These are phyloP conservation scores for Jatropha podagrica DNA, from an alignment of 441 rosid species.

Conservation along the genomic window DNA sequence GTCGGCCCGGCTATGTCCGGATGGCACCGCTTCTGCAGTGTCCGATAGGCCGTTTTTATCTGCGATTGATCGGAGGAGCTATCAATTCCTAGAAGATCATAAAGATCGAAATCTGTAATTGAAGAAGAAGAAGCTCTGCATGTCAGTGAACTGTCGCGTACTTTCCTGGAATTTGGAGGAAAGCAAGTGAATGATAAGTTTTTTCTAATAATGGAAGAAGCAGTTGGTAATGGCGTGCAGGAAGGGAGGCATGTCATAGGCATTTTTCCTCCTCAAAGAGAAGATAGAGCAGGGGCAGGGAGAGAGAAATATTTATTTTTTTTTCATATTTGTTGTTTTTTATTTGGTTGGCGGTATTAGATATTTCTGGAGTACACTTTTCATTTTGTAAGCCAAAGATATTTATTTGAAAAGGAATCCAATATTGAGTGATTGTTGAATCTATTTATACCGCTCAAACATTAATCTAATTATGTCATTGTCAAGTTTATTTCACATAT, in stretches of 20 bases:
- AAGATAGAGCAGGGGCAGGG: neutral
- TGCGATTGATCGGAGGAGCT: slow-evolving; percentile 52
- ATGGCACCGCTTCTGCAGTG: slow-evolving; percentile 76
- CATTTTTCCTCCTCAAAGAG: slow-evolving; percentile 14
- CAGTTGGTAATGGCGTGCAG: neutral
- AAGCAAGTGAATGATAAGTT: slow-evolving; percentile 13
- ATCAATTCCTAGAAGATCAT: slow-evolving; percentile 76
- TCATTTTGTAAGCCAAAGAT: no score
- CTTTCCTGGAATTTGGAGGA: slow-evolving; percentile 26
- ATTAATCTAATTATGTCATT: no score
- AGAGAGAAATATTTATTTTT: no score
- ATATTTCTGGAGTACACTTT: no score
- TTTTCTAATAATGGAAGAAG: slow-evolving; percentile 32
- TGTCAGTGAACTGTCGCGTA: slow-evolving; percentile 13
- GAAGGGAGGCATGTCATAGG: neutral
- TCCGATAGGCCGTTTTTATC: slow-evolving; percentile 72
- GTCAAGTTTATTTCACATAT: no score
- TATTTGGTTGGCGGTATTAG: no score
- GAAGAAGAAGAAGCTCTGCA: slow-evolving; percentile 48
- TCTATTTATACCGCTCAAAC: no score
- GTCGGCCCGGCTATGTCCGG: slow-evolving; percentile 79
- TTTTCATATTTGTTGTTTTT: no score
- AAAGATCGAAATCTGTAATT: slow-evolving; percentile 67
- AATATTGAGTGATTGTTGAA: no score
- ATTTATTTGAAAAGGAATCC: no score